Base-by-base conservation (phyloP, 2,329 filamentous ascomycete genomes). In the Raffaelea albimanens region DNA sequence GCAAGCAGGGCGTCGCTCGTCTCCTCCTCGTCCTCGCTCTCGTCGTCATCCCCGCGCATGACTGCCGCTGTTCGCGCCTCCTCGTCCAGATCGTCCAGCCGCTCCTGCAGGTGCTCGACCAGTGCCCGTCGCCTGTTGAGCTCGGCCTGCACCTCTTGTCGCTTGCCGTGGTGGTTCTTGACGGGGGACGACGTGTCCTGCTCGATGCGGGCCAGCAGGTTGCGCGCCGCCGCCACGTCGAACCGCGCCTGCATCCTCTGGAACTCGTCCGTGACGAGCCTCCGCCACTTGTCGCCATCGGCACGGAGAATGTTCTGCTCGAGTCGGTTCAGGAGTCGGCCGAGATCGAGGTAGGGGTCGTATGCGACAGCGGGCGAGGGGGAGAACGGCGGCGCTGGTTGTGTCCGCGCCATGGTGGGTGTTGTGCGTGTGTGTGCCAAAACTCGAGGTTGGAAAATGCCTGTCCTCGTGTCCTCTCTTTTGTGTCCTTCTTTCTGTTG, bases 221-320 rank as follows among this genome's bases (percentile, higher is more conserved):
- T 74, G 38, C 81, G 78, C 19, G 86, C 85, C 60, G 85, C 79
- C 55, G 85, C 77, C 51, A 91, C 69, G 57, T 88, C 90, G 78
- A 86, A 57, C 36, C 48, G 49, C 25, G 73, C 70, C 57, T 76
- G 78, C 53, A 73, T 72, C 50, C 85, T 74, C 65, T 87, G 84
- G 58, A 80, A 83, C 57, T 77, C 78, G 55, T 77, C 85, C 25
- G 69, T 68, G 47, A 76, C 70, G 42, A 86, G 65, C 43, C 75
- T 66, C 41, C 65, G 67, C 60, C 81, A 76, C 44, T 75, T 72
- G 46, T 82, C 76, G 47, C 75, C 70, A 52, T 81, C 75, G 25
- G 78, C 71, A 47, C 76, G 75, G 34, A 87, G 70, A 45, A 89
- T 71, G 31, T 70, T 79, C 51, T 77, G 73, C 56, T 87, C 80